A percentile compares a stretch with the other conserved stretches of the same genome.
Evolutionary conservation across 352 stramenopile genomes (phyloP).

Genomic region (Phytophthora fragariae): DNA sequence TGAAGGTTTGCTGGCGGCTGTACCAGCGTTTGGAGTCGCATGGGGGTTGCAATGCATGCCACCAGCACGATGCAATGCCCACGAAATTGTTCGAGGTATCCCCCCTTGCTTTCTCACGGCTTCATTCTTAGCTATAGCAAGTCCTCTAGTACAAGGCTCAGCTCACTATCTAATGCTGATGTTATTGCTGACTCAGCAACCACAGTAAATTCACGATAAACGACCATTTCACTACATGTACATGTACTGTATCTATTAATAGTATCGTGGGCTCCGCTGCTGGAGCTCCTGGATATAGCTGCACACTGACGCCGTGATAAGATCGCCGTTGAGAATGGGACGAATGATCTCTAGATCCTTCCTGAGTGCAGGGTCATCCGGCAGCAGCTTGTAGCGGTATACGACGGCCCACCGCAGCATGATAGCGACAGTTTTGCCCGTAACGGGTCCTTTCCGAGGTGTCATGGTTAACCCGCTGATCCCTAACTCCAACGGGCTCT

Average conservation of each 20-base stretch:
- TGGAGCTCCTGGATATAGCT: constrained; percentile 25
- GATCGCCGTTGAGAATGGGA: constrained; percentile 39
- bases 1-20: not conserved
- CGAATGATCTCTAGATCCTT: constrained; percentile 34
- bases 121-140: no score
- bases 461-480: constrained; percentile 39
- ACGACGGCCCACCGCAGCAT: constrained; percentile 39
- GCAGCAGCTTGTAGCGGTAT: constrained; percentile 45
- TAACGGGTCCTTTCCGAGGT: constrained; percentile 27
- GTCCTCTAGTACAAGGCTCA: no score
- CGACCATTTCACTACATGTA: no score
- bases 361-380: constrained; percentile 28
- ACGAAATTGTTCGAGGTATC: not conserved
- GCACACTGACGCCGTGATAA: constrained; percentile 36
- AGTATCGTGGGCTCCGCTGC: constrained; percentile 1
- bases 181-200: not conserved
- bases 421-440: constrained; percentile 26
- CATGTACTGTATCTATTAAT: not conserved
- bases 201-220: not conserved
- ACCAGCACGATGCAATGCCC: not conserved
- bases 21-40: no score
- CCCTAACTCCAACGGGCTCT: constrained; percentile 26
- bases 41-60: not conserved
- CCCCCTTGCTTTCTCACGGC: not conserved
- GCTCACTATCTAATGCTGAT: not conserved